Evolutionary conservation across 225 moss, liverwort and hornwort genomes (phyloP).

Genomic region (Rhytidiadelphus loreus): DNA sequence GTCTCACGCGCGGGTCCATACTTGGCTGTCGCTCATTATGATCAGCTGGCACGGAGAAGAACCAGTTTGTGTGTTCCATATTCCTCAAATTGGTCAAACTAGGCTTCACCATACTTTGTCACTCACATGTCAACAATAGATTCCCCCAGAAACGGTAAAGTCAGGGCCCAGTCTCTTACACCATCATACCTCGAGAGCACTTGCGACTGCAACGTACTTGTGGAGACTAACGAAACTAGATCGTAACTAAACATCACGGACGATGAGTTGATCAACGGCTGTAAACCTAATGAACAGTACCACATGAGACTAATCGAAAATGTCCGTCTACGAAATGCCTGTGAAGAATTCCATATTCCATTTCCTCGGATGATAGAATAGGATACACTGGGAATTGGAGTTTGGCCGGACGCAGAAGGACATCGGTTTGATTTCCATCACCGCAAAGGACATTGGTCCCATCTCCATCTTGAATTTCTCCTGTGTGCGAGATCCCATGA

Average conservation of each 20-base stretch:
- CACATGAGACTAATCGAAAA: not conserved
- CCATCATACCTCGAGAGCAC: not conserved
- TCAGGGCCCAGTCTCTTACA: not conserved
- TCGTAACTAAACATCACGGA: not conserved
- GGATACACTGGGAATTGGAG: not conserved
- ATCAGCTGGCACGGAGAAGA: not conserved
- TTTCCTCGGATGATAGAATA: not conserved
- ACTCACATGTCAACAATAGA: not conserved
- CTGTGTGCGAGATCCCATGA: not conserved
- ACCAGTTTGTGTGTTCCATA: not conserved
- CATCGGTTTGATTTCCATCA: not conserved
- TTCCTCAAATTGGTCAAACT: not conserved
- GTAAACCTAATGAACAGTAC: not conserved
- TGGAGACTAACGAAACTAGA: not conserved
- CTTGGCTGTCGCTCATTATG: accelerated
- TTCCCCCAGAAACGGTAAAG: not conserved
- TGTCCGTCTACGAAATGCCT: not conserved
- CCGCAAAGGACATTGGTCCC: no score
- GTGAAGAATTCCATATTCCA: not conserved
- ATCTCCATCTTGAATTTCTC: no score
- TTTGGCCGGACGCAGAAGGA: not conserved
- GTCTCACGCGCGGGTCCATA: not conserved
- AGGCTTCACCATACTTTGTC: not conserved
- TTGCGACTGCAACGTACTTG: not conserved
- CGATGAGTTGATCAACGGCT: not conserved